Conservation (phyloP, 2,329 filamentous ascomycete species). For the Apiospora koreana region DNA sequence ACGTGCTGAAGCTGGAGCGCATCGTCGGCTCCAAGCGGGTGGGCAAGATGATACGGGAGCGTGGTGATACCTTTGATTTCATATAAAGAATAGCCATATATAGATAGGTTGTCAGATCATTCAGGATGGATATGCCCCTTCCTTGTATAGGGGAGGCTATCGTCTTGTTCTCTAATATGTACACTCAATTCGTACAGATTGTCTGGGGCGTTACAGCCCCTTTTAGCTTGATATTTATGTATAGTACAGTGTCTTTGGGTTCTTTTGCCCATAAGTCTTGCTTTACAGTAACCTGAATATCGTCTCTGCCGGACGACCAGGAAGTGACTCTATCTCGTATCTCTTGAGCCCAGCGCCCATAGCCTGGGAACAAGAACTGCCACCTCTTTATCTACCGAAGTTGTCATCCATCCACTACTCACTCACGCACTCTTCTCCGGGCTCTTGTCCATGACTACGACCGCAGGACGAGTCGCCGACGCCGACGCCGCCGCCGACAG, state of each 20-base stretch:
- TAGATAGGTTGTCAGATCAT: background rate
- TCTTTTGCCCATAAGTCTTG: background rate
- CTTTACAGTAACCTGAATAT: constrained; percentile 11
- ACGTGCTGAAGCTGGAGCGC: constrained; percentile 84
- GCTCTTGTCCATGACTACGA: no score
- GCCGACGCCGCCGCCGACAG: constrained; percentile 11
- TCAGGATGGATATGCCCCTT: background rate
- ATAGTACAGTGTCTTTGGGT: constrained; percentile 12
- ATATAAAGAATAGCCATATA: constrained; percentile 55
- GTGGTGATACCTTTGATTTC: constrained; percentile 93
- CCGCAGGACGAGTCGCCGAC: background rate
- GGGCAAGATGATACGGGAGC: constrained; percentile 80
- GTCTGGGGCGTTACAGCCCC: background rate
- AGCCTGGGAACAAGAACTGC: background rate
- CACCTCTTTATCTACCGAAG: background rate
- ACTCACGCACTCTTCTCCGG: background rate
- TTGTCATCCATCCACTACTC: background rate
- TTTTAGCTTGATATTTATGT: background rate
- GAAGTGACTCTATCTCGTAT: background rate
- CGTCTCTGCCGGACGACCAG: background rate
- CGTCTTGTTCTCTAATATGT: constrained; percentile 8
- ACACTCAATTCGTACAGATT: constrained; percentile 15
- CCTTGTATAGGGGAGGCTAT: background rate
- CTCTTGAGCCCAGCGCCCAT: background rate
- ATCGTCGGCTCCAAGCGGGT: constrained; percentile 81